phyloP scores from a whole-genome alignment of 495 filamentous ascomycete species.

The Evernia prunastri region DNA sequence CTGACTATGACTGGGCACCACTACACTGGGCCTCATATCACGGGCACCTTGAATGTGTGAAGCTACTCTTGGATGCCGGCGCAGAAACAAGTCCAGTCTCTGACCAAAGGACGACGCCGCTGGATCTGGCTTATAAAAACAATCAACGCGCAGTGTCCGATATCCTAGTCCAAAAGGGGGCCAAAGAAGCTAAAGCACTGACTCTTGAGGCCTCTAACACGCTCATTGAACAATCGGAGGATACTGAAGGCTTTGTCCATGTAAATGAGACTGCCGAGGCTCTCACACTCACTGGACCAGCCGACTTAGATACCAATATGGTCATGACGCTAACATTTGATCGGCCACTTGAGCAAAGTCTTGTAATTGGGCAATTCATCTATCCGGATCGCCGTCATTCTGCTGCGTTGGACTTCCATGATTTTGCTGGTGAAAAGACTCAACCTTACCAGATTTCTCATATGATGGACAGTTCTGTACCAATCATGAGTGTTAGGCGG shows the following conservation, averaged over 20 bases:
- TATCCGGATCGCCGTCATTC: constrained; percentile 12
- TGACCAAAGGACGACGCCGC: constrained; percentile 10
- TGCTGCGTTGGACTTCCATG: constrained; percentile 9
- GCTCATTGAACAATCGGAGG: constrained; percentile 1
- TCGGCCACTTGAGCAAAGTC: constrained; percentile 10
- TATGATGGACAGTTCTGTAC: constrained; percentile 8
- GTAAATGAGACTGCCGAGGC: neutral
- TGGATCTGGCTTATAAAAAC: constrained; percentile 10
- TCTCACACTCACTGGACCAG: constrained; percentile 7
- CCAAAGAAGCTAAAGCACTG: constrained; percentile 1
- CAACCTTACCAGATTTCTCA: constrained; percentile 14
- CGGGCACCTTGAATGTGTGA: constrained; percentile 18
- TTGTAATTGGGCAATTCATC: constrained; percentile 17
- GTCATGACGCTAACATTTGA: constrained; percentile 10
- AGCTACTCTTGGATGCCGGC: constrained; percentile 63
- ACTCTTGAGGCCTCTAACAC: neutral
- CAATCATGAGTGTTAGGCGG: constrained; percentile 10
- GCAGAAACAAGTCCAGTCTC: constrained; percentile 52
- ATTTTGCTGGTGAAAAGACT: constrained; percentile 13
- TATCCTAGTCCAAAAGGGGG: neutral
- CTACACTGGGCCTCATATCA: constrained; percentile 17
- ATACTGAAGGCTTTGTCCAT: constrained; percentile 3
- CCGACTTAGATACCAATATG: constrained; percentile 9
- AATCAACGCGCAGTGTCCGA: constrained; percentile 6
- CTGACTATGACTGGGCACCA: constrained; percentile 19